Conservation (phyloP, 2,329 filamentous ascomycete genomes). For the Trichoderma cornu-damae region DNA sequence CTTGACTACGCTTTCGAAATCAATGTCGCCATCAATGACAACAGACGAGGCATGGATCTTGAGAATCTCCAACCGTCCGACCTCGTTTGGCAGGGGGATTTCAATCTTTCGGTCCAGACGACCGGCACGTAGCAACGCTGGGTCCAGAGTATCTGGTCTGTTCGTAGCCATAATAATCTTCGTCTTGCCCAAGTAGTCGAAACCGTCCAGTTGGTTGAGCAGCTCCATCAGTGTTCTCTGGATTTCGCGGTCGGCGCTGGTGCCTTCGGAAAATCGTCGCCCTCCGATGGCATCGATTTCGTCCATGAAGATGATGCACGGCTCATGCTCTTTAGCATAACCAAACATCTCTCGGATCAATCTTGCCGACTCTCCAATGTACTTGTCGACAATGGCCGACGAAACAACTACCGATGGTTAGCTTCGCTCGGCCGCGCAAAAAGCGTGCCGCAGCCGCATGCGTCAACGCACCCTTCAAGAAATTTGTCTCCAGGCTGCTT, state of each 20-base stretch:
- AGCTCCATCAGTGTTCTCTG: constrained; percentile 98
- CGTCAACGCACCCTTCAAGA: constrained; percentile 72
- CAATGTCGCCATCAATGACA: constrained; percentile 86
- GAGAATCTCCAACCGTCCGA: constrained; percentile 90
- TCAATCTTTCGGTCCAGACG: constrained; percentile 97
- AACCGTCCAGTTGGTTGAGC: constrained; percentile 96
- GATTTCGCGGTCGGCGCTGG: constrained; percentile 95
- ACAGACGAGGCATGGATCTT: constrained; percentile 94
- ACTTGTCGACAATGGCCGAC: constrained; percentile 98
- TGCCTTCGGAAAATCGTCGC: constrained; percentile 92
- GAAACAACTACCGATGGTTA: constrained; percentile 68
- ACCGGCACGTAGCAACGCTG: constrained; percentile 84
- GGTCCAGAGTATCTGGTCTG: constrained; percentile 91
- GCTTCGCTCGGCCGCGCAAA: constrained; percentile 2
- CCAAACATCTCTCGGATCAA: constrained; percentile 99
- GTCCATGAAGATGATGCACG: constrained; percentile 99
- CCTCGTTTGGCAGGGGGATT: constrained; percentile 94
- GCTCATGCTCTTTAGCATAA: constrained; percentile 98
- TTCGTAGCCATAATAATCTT: constrained; percentile 99
- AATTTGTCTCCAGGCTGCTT: constrained; percentile 95
- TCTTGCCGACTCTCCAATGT: constrained; percentile 95
- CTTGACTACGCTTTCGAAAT: constrained; percentile 99
- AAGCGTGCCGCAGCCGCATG: neutral
- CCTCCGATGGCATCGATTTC: constrained; percentile 99
- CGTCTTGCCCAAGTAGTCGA: constrained; percentile 98